Evolutionary conservation across 345 rosid genomes (phyloP).

Genomic region (Eucalyptus sp.): DNA sequence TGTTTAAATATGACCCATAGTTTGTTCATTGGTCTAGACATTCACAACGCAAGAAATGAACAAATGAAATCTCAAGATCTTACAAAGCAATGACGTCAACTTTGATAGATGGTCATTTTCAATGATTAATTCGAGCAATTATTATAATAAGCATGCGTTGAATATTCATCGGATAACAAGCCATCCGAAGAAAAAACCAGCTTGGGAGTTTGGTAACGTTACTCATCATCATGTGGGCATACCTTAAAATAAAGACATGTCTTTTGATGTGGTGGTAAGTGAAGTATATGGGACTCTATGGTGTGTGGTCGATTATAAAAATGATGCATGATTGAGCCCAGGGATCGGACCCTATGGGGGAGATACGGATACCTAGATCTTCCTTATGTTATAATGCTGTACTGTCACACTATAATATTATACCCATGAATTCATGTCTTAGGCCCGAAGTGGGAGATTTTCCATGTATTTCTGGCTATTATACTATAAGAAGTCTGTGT

Average conservation of each 20-base stretch:
- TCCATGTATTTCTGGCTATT: background rate
- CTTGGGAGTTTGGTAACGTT: background rate
- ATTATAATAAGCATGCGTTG: background rate
- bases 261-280: background rate
- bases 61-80: background rate
- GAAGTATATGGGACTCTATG: background rate
- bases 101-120: background rate
- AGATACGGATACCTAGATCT: background rate
- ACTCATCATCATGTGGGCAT: background rate
- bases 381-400: background rate
- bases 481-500: background rate
- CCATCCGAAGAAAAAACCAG: background rate
- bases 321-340: conserved; percentile 6
- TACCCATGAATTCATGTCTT: conserved; percentile 5
- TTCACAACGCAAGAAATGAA: background rate
- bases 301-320: background rate
- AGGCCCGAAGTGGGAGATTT: conserved; percentile 13
- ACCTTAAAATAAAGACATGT: background rate
- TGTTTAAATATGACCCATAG: background rate
- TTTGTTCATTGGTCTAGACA: background rate
- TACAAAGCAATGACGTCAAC: background rate
- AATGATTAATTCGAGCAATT: background rate
- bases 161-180: background rate
- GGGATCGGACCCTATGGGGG: background rate
- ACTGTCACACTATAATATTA: background rate